These are phyloP conservation scores for Teunomyces lycoperdinae DNA, from an alignment of 805 yeast genomes.

Conservation along the genomic window DNA sequence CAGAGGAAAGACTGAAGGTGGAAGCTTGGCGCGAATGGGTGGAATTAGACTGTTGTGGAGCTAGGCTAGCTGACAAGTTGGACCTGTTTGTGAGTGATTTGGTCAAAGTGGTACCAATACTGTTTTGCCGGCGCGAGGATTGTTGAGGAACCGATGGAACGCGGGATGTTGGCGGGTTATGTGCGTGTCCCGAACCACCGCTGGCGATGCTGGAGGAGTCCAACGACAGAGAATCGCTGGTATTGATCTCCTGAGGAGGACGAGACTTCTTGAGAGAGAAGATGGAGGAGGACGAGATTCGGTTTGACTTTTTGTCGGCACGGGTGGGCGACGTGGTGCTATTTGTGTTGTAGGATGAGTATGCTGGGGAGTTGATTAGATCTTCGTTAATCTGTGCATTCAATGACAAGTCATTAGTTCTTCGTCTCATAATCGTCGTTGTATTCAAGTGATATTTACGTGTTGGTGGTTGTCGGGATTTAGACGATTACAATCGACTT, in stretches of 20 bases:
- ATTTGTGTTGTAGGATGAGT: conserved; percentile 14
- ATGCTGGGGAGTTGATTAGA: conserved; percentile 27
- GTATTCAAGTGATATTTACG: neutral
- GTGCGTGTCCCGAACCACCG: conserved; percentile 14
- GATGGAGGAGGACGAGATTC: conserved; percentile 35
- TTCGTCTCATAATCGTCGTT: conserved; percentile 7
- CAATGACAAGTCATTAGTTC: conserved; percentile 5
- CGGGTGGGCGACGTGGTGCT: conserved; percentile 8
- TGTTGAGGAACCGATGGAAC: conserved; percentile 2
- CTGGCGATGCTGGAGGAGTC: conserved; percentile 32
- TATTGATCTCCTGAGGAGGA: conserved; percentile 16
- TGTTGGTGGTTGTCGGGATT: neutral
- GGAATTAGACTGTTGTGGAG: conserved; percentile 28
- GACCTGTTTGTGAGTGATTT: conserved; percentile 14
- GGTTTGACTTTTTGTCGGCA: conserved; percentile 11
- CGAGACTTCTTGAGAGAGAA: conserved; percentile 31
- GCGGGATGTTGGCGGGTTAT: conserved; percentile 1
- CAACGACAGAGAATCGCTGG: conserved; percentile 30
- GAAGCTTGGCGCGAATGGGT: conserved; percentile 40
- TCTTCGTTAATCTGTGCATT: conserved; percentile 19
- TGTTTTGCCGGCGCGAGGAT: conserved; percentile 11
- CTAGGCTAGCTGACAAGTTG: conserved; percentile 12
- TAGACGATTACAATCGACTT: no score
- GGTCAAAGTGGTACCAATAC: conserved; percentile 11
- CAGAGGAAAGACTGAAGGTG: conserved; percentile 33